Evolutionary conservation across 352 stramenopile genomes (phyloP).

Genomic region (Phytophthora palmivora): DNA sequence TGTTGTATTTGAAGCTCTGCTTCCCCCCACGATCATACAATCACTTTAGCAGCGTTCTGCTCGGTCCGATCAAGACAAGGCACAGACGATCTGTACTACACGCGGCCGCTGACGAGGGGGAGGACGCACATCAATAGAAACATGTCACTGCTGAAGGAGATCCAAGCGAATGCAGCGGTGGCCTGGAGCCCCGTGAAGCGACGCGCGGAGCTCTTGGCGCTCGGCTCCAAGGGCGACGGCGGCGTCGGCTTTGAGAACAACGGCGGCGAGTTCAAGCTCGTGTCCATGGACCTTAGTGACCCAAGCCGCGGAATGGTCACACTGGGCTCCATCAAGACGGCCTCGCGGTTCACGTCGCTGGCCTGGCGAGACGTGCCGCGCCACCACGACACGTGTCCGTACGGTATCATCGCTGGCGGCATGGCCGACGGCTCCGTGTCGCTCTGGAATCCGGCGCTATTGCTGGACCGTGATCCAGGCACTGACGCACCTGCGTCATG

Average conservation of each 20-base stretch:
- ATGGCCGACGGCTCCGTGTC: constrained; percentile 97
- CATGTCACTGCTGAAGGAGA: constrained; percentile 93
- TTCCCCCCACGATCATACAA: constrained; percentile 32
- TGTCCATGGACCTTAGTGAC: constrained; percentile 92
- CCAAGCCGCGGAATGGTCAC: constrained; percentile 71
- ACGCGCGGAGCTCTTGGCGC: constrained; percentile 80
- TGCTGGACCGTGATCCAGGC: constrained; percentile 76
- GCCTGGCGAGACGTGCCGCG: constrained; percentile 92
- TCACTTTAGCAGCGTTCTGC: constrained; percentile 30
- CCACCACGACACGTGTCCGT: constrained; percentile 77
- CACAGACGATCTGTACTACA: constrained; percentile 9
- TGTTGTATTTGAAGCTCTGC: constrained; percentile 6
- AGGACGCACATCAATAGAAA: constrained; percentile 8
- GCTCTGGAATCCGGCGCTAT: constrained; percentile 94
- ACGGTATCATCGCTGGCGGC: constrained; percentile 95
- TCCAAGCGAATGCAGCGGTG: constrained; percentile 89
- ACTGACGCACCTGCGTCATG: constrained; percentile 41
- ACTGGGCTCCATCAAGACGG: constrained; percentile 90
- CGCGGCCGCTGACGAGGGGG: constrained; percentile 4
- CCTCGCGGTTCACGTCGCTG: constrained; percentile 93
- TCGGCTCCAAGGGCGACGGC: constrained; percentile 95
- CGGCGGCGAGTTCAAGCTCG: constrained; percentile 97
- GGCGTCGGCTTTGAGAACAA: constrained; percentile 98
- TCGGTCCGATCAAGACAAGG: constrained; percentile 20
- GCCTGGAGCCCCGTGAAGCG: constrained; percentile 88